Conservation (phyloP, 169 alveolate species). For the Perkinsus chesapeaki region DNA sequence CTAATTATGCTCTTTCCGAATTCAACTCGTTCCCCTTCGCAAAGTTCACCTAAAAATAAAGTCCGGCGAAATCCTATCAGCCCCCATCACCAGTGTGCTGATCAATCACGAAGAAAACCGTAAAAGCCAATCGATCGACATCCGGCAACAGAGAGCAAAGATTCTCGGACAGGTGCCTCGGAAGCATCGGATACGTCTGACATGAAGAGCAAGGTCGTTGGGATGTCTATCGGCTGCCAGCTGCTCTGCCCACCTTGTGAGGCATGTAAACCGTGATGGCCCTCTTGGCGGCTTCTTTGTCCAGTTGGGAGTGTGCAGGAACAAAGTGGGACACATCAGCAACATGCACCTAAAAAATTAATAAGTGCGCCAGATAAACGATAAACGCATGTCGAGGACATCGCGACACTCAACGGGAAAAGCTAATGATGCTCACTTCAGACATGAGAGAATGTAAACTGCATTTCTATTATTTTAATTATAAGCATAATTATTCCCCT, state of each 20-base stretch:
- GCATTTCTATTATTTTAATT: too few relatives aligned
- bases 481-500: too few relatives aligned
- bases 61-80: background rate
- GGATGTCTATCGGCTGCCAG: background rate
- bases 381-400: too few relatives aligned
- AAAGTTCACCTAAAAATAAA: background rate
- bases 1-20: background rate
- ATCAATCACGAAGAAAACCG: constrained; percentile 55
- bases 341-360: constrained; percentile 86
- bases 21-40: background rate
- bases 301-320: constrained; percentile 79
- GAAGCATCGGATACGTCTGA: constrained; percentile 66
- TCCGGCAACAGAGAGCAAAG: constrained; percentile 72
- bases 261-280: constrained; percentile 62
- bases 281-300: constrained; percentile 86
- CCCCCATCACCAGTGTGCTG: background rate
- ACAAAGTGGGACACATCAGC: constrained; percentile 97
- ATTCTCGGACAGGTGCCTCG: constrained; percentile 68
- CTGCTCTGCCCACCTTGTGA: background rate
- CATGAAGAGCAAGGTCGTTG: background rate
- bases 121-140: constrained; percentile 68
- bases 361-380: too few relatives aligned
- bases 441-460: too few relatives aligned
- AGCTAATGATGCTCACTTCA: too few relatives aligned
- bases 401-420: too few relatives aligned